Conservation (phyloP, 306 rosid species). For the Medicago truncatula region DNA sequence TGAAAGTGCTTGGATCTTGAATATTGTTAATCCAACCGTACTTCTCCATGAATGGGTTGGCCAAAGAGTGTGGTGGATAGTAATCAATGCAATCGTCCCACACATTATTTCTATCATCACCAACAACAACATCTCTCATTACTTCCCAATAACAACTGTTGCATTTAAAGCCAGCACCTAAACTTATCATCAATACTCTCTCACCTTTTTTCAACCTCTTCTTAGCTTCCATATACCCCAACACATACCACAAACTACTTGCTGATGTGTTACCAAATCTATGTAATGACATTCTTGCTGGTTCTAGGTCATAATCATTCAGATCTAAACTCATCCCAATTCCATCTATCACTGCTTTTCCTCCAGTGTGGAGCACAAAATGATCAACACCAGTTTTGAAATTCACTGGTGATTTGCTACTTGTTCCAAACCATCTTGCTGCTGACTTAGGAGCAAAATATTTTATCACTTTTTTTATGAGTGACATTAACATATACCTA, state of each 20-base stretch:
- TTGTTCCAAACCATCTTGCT: background rate
- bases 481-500: slow-evolving; percentile 48
- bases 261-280: slow-evolving; percentile 94
- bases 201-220: slow-evolving; percentile 73
- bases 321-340: slow-evolving; percentile 70
- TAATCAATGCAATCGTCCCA: slow-evolving; percentile 73
- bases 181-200: slow-evolving; percentile 83
- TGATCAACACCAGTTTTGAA: slow-evolving; percentile 78
- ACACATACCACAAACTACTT: slow-evolving; percentile 83
- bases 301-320: slow-evolving; percentile 70
- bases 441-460: background rate
- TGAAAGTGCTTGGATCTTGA: slow-evolving; percentile 65
- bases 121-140: slow-evolving; percentile 53
- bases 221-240: slow-evolving; percentile 93
- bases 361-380: slow-evolving; percentile 87
- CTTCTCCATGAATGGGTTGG: slow-evolving; percentile 83
- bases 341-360: slow-evolving; percentile 91
- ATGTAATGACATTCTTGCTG: slow-evolving; percentile 93
- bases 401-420: slow-evolving; percentile 54
- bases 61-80: slow-evolving; percentile 74
- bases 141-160: slow-evolving; percentile 90
- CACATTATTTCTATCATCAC: slow-evolving; percentile 62
- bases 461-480: slow-evolving; percentile 42
- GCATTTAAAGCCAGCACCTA: slow-evolving; percentile 97
- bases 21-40: slow-evolving; percentile 75